Evolutionary conservation across 2,329 filamentous ascomycete genomes (phyloP), one percentile per base, ranked within the genome.

Genomic region (Sporothrix schenckii): DNA sequence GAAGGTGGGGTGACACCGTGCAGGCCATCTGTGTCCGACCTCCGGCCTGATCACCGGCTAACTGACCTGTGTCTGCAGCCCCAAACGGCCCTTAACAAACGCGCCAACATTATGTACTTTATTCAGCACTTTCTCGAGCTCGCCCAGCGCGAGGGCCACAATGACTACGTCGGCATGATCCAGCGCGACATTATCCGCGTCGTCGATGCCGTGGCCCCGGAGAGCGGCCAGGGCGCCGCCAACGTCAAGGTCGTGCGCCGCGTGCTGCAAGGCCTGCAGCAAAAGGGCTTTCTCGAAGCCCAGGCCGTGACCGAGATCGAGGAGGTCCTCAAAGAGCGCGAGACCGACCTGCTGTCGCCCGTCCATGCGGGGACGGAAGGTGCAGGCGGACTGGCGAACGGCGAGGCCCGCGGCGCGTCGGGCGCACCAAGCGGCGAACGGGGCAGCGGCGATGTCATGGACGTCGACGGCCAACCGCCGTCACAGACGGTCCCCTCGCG

Each of bases 51-150:
- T 4, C 11, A 1, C 14, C 10, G 1, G 11, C 73, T 75, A 68
- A 75, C 63, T 10, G 11, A 10, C 3, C 65, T 63, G 34, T 34
- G 6, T 34, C 34, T 7, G 34, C 30, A 70, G 67, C 69, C 69
- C 19, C 75, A 94, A 87, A 97, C 92, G 75, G 94, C 92, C 75
- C 97, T 99, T 91, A 99, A 99, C 81, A 97, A 91, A 67, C 87
- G 94, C 72, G 96, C 95, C 71, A 99, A 99, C 79, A 98, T 99
- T 79, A 97, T 99, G 91, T 99, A 97, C 81, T 99, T 99, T 80
- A 91, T 99, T 77, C 94, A 98, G 77, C 91, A 94, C 75, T 92
- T 99, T 75, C 92, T 96, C 78, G 94, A 98, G 78, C 86, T 93
- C 81, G 92, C 93, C 27, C 86, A 88, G 73, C 91, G 89, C 74